Percentiles rank a stretch among this genome's conserved stretches.
These are phyloP conservation scores for Astrephomene gubernaculifera DNA, from an alignment of 139 green algal species.

Conservation along the genomic window DNA sequence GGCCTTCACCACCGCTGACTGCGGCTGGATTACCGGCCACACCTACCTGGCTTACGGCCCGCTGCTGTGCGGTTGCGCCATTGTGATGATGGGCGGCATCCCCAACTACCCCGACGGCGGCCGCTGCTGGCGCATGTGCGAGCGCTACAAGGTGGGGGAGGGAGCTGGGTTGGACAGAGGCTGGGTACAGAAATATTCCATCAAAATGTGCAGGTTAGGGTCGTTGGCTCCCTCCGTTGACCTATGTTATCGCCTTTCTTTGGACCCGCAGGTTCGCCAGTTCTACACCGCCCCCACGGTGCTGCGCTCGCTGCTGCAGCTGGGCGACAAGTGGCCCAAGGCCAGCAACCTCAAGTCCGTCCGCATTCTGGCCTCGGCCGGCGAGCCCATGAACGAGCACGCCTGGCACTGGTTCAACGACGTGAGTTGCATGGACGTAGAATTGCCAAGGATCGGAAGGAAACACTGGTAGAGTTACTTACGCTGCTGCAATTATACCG, in stretches of 20 bases:
- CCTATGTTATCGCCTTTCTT: neutral
- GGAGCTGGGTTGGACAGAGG: too few species aligned
- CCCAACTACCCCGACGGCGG: slow-evolving; percentile 88
- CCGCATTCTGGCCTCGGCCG: slow-evolving; percentile 91
- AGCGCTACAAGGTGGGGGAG: slow-evolving; percentile 84
- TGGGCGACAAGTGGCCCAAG: slow-evolving; percentile 78
- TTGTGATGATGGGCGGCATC: slow-evolving; percentile 94
- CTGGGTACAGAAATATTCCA: too few species aligned
- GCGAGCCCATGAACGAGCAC: slow-evolving; percentile 97
- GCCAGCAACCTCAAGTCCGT: slow-evolving; percentile 67
- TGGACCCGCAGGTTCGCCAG: slow-evolving; percentile 62
- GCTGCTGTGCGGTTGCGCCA: slow-evolving; percentile 82
- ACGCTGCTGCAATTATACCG: too few species aligned
- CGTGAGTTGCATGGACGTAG: slow-evolving; percentile 35
- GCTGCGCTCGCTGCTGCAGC: slow-evolving; percentile 89
- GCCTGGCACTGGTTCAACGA: slow-evolving; percentile 95
- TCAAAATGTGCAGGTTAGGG: too few species aligned
- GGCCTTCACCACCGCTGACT: slow-evolving; percentile 97
- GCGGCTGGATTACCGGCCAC: slow-evolving; percentile 98
- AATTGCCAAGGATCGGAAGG: neutral
- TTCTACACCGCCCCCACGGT: slow-evolving; percentile 98
- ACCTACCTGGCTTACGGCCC: slow-evolving; percentile 89
- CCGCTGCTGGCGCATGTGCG: slow-evolving; percentile 91
- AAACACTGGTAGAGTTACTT: too few species aligned
- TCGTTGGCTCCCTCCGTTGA: neutral